phyloP scores from a whole-genome alignment of 208 protist species.

The Acanthamoeba healyi region DNA sequence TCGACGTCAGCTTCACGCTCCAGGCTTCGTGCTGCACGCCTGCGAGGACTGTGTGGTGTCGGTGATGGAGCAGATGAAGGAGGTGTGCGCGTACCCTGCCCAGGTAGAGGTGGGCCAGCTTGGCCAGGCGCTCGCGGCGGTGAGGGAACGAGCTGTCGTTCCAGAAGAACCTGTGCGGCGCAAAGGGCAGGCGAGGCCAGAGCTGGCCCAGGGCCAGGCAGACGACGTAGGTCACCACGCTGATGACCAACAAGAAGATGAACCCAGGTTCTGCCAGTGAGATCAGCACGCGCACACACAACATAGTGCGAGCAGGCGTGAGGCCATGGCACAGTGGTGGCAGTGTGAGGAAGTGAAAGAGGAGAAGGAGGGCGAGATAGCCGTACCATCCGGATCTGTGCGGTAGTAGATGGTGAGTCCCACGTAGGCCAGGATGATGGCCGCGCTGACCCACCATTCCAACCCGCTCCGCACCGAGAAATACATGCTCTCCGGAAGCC shows the following conservation, averaged over 20 bases:
- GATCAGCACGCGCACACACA: too few relatives aligned
- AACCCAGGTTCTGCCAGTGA: constrained; percentile 39
- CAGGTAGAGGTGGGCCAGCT: background rate
- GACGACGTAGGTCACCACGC: background rate
- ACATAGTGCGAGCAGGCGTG: too few relatives aligned
- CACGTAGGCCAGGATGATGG: constrained; percentile 7
- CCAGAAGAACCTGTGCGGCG: background rate
- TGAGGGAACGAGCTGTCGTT: background rate
- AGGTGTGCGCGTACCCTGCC: background rate
- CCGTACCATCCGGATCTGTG: background rate
- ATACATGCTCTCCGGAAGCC: background rate
- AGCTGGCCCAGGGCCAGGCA: background rate
- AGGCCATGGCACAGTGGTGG: too few relatives aligned
- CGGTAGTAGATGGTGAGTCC: constrained; percentile 21
- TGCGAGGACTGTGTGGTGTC: too few relatives aligned
- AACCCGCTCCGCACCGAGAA: background rate
- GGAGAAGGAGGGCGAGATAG: too few relatives aligned
- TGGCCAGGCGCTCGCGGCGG: background rate
- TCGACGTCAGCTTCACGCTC: too few relatives aligned
- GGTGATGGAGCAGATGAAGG: background rate
- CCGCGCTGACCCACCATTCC: constrained; percentile 3
- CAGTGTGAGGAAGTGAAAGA: background rate
- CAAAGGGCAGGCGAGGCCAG: background rate
- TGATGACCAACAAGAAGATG: background rate
- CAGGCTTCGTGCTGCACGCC: too few relatives aligned